Conservation (phyloP, 352 stramenopile genomes). For the Pythium angustatum region DNA sequence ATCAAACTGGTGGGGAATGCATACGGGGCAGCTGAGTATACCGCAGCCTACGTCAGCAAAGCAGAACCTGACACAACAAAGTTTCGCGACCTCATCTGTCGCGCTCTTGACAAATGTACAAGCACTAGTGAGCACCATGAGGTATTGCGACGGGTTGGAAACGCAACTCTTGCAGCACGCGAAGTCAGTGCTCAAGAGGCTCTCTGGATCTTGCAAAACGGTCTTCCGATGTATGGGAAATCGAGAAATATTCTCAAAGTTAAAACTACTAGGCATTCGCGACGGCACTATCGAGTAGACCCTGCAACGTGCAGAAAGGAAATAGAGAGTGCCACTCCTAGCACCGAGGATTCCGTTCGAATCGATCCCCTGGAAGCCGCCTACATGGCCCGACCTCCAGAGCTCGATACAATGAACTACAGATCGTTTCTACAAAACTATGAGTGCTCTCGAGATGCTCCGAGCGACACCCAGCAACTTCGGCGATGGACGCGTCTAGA, state of each 20-base stretch:
- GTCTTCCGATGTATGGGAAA: neutral
- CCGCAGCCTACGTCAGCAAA: slow-evolving; percentile 35
- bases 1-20: slow-evolving; percentile 31
- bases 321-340: neutral
- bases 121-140: neutral
- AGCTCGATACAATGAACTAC: neutral
- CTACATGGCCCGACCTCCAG: neutral
- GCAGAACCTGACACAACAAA: slow-evolving; percentile 18
- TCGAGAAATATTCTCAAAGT: neutral
- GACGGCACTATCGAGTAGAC: neutral
- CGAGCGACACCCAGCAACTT: neutral
- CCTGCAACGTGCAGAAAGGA: neutral
- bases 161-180: neutral
- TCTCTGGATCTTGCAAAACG: neutral
- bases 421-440: neutral
- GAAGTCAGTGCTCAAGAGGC: slow-evolving; percentile 8
- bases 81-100: slow-evolving; percentile 13
- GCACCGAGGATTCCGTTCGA: neutral
- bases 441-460: neutral
- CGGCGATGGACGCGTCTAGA: neutral
- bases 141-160: neutral
- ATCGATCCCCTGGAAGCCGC: neutral
- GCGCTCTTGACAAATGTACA: slow-evolving; percentile 3
- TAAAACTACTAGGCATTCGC: neutral
- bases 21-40: slow-evolving; percentile 32